Conservation (phyloP, 768 basidiomycete genomes). For the Suillus brevipes region DNA sequence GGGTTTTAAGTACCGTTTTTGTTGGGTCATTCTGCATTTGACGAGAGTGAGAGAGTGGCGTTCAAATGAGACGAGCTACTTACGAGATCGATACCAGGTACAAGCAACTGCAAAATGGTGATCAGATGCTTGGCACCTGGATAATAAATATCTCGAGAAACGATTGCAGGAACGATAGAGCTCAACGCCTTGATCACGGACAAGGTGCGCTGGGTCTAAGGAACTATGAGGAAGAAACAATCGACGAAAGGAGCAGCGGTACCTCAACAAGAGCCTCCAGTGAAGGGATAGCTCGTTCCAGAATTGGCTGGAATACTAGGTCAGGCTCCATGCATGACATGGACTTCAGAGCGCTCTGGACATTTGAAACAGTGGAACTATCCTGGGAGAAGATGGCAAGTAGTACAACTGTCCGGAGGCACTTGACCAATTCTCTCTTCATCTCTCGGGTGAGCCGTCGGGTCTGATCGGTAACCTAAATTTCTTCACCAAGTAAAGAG, state of each 20-base stretch:
- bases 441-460: slow-evolving; percentile 77
- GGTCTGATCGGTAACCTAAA: slow-evolving; percentile 39
- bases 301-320: slow-evolving; percentile 74
- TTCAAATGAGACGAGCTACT: slow-evolving; percentile 22
- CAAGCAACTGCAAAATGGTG: slow-evolving; percentile 74
- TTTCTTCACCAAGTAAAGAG: background rate
- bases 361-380: slow-evolving; percentile 67
- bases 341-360: slow-evolving; percentile 78
- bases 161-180: slow-evolving; percentile 76
- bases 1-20: slow-evolving; percentile 55
- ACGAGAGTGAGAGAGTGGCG: background rate
- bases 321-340: slow-evolving; percentile 86
- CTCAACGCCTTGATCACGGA: slow-evolving; percentile 85
- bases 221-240: background rate
- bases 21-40: slow-evolving; percentile 66
- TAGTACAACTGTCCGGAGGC: slow-evolving; percentile 76
- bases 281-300: slow-evolving; percentile 83
- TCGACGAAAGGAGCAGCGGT: slow-evolving; percentile 14
- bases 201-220: slow-evolving; percentile 78
- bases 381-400: slow-evolving; percentile 93
- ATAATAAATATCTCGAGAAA: slow-evolving; percentile 78
- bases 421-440: slow-evolving; percentile 83
- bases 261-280: slow-evolving; percentile 89
- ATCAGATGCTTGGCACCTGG: slow-evolving; percentile 81
- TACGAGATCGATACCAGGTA: slow-evolving; percentile 87